phyloP scores from a whole-genome alignment of 2,329 filamentous ascomycete genomes.

The Colletotrichum shisoi region DNA sequence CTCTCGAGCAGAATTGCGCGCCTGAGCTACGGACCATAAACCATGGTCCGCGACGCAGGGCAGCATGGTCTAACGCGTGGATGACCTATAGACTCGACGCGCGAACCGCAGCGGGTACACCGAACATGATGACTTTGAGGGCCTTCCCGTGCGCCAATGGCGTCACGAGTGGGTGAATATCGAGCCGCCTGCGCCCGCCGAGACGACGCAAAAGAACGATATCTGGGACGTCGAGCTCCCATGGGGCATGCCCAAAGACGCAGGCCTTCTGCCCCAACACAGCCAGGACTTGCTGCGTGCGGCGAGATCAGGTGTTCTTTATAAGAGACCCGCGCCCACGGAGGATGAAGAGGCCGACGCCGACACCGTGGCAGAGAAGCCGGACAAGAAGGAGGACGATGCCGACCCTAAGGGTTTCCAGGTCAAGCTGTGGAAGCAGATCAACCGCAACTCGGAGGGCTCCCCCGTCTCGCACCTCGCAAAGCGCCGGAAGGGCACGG shows the following conservation, averaged over 20 bases:
- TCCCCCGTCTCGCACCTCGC: conserved; percentile 63
- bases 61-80: conserved; percentile 42
- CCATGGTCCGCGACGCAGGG: conserved; percentile 37
- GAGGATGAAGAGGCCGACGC: conserved; percentile 67
- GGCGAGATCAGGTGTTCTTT: conserved; percentile 77
- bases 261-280: conserved; percentile 76
- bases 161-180: conserved; percentile 74
- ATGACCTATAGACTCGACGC: conserved; percentile 59
- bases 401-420: conserved; percentile 61
- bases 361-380: conserved; percentile 59
- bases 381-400: conserved; percentile 71
- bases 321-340: conserved; percentile 71
- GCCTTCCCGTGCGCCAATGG: conserved; percentile 91
- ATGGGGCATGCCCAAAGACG: conserved; percentile 84
- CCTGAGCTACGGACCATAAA: neutral
- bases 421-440: conserved; percentile 68
- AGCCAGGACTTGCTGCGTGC: conserved; percentile 84
- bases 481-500: conserved; percentile 67
- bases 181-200: conserved; percentile 70
- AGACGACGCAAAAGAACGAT: conserved; percentile 69
- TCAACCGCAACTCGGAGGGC: conserved; percentile 66
- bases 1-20: neutral
- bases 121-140: conserved; percentile 70
- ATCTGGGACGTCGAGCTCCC: conserved; percentile 79
- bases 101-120: conserved; percentile 64